Evolutionary conservation across 345 rosid genomes (phyloP), one percentile per base, ranked within the genome.

Genomic region (Lepidium sativum): DNA sequence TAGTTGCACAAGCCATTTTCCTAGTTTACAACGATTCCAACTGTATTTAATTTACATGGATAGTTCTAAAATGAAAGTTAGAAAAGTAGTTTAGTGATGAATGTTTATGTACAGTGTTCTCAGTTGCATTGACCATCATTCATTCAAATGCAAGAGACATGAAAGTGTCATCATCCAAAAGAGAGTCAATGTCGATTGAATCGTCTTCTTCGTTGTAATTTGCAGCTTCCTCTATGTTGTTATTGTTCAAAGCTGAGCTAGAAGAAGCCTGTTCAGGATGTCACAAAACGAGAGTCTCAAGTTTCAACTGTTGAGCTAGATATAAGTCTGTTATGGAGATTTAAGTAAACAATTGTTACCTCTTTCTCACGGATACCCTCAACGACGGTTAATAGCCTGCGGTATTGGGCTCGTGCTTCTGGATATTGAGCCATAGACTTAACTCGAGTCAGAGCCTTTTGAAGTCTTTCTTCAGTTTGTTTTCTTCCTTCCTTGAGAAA

Each of bases 371-470:
- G 85, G 65, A 82, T 60, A 37, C 83, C 86, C 73, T 86, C 96
- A 41, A 79, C 87, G 17, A 83, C 88, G 2, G 77, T 86, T 41
- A 91, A 77, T 65, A 92, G 77, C 73, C 96, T 81, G 37, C 92
- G 80, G 72, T 92, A 92, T 74, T 88, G 98, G 51, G 88, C 92
- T 49, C 95, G 81, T 42, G 83, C 98, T 59, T 88, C 92, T 7
- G 95, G 87, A 75, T 83, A 78, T 54, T 84, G 96, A 74, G 82
- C 92, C 96, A 92, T 92, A 50, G 98, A 92, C 82, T 85, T 89
- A 29, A 88, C 98, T 69, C 98, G 79, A 8, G 84, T 78, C 66
- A 92, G 95, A 14, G 98, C 96, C 71, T 86, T 86, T 69, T 88
- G 80, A 58, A 83, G 72, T 65, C 98, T 82, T 63, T 80, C 88